These are phyloP conservation scores for Leccinum barrowsii DNA, from an alignment of 768 basidiomycete species.

Conservation along the genomic window DNA sequence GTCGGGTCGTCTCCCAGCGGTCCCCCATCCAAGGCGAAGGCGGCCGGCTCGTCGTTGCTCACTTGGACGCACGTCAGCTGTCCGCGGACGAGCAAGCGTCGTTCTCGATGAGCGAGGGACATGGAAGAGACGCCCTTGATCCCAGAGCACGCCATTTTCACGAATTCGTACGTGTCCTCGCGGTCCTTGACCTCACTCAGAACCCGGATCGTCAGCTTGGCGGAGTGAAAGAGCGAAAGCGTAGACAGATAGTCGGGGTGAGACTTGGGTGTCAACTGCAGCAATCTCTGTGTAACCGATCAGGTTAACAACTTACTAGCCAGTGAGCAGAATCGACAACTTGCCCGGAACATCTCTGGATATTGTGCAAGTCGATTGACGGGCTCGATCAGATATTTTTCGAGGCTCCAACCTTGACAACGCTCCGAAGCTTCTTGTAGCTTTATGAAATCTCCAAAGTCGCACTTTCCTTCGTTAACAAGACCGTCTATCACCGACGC, in stretches of 20 bases:
- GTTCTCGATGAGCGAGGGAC: conserved; percentile 64
- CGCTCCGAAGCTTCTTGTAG: conserved; percentile 57
- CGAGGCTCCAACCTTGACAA: conserved; percentile 61
- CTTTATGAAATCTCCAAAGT: conserved; percentile 83
- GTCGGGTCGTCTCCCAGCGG: not conserved
- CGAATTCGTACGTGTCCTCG: conserved; percentile 81
- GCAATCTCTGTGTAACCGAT: conserved; percentile 57
- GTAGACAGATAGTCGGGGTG: conserved; percentile 73
- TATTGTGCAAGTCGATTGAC: conserved; percentile 69
- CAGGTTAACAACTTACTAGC: conserved; percentile 3
- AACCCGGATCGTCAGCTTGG: conserved; percentile 67
- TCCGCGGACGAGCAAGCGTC: conserved; percentile 72
- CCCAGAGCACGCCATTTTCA: conserved; percentile 56
- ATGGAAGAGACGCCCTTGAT: conserved; percentile 55
- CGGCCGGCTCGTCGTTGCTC: conserved; percentile 28
- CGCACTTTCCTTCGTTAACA: conserved; percentile 47
- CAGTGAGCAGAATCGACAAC: conserved; percentile 22
- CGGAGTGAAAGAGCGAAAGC: conserved; percentile 60
- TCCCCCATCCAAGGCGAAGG: not conserved
- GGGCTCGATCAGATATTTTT: conserved; percentile 71
- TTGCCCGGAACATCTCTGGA: conserved; percentile 69
- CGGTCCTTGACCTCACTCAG: conserved; percentile 83
- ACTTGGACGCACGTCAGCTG: conserved; percentile 43
- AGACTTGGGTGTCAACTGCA: conserved; percentile 61
- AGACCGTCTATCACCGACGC: conserved; percentile 50